A percentile compares a stretch with the other conserved stretches of the same genome.
These are phyloP conservation scores for Dictyophora rubrovolvata DNA, from an alignment of 768 basidiomycete genomes.

Conservation along the genomic window DNA sequence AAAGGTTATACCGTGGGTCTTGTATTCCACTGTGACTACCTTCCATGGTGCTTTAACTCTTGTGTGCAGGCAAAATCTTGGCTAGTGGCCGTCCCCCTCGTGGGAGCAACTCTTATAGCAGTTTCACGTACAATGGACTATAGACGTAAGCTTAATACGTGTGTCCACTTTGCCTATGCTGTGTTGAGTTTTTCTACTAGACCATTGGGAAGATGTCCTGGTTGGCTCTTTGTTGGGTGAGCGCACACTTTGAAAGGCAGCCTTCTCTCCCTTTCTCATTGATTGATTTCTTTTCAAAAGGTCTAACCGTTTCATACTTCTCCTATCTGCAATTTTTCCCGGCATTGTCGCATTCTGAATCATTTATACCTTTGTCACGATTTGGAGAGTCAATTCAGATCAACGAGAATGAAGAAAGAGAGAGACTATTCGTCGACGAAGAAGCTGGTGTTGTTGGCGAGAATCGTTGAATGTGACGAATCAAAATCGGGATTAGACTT, in stretches of 20 bases:
- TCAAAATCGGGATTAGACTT: neutral
- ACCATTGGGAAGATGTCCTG: conserved; percentile 8
- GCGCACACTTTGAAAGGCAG: neutral
- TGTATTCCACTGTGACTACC: neutral
- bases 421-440: neutral
- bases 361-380: neutral
- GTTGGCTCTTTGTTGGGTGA: conserved; percentile 3
- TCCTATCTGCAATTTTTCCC: neutral
- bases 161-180: no score
- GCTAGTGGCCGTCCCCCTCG: conserved; percentile 67
- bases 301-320: neutral
- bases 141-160: conserved; percentile 45
- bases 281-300: neutral
- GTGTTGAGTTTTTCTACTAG: neutral
- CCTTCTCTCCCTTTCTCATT: neutral
- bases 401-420: neutral
- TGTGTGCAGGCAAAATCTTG: conserved; percentile 60
- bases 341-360: neutral
- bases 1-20: conserved; percentile 57
- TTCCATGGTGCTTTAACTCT: neutral
- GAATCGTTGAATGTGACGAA: neutral
- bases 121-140: conserved; percentile 89
- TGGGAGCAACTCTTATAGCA: conserved; percentile 68
- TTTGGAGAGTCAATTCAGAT: neutral
- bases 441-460: neutral